Conservation (phyloP, 2,329 filamentous ascomycete species). For the Bipolaris bicolor region DNA sequence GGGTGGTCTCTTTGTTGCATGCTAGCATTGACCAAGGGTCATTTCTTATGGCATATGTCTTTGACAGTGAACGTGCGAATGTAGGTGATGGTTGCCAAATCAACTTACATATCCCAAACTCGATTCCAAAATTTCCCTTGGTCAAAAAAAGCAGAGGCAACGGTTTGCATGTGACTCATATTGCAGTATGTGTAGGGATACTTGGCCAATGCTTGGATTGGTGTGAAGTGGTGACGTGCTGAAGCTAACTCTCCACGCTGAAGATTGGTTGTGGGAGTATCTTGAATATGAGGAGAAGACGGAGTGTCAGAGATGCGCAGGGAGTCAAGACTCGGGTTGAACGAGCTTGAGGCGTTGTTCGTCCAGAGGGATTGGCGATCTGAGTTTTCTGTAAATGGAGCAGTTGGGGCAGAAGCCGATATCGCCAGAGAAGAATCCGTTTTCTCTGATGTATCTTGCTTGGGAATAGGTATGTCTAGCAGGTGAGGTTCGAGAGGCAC, state of each 20-base stretch:
- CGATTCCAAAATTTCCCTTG: slow-evolving; percentile 63
- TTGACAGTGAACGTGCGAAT: too few relatives aligned
- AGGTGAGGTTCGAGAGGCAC: slow-evolving; percentile 21
- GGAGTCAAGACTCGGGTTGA: slow-evolving; percentile 29
- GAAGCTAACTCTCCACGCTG: slow-evolving; percentile 43
- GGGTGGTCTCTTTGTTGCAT: slow-evolving; percentile 20
- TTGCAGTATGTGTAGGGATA: slow-evolving; percentile 68
- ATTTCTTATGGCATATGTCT: too few relatives aligned
- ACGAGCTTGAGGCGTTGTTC: slow-evolving; percentile 29
- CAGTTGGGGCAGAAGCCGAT: neutral
- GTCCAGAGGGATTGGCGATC: slow-evolving; percentile 33
- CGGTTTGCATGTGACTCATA: slow-evolving; percentile 53
- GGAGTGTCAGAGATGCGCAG: slow-evolving; percentile 14
- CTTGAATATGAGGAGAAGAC: neutral
- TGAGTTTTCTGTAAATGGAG: slow-evolving; percentile 7
- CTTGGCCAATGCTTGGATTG: slow-evolving; percentile 57
- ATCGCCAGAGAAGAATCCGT: neutral
- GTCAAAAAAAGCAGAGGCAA: slow-evolving; percentile 63
- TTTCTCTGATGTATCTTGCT: slow-evolving; percentile 11
- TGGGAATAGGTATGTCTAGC: slow-evolving; percentile 5
- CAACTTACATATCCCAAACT: slow-evolving; percentile 77
- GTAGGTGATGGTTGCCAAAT: slow-evolving; percentile 10
- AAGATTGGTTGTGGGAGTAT: slow-evolving; percentile 25
- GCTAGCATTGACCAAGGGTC: too few relatives aligned
- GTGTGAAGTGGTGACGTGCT: slow-evolving; percentile 47